Evolutionary conservation across 2,329 filamentous ascomycete species (phyloP).

Genomic region (Macroventuria anomochaeta): DNA sequence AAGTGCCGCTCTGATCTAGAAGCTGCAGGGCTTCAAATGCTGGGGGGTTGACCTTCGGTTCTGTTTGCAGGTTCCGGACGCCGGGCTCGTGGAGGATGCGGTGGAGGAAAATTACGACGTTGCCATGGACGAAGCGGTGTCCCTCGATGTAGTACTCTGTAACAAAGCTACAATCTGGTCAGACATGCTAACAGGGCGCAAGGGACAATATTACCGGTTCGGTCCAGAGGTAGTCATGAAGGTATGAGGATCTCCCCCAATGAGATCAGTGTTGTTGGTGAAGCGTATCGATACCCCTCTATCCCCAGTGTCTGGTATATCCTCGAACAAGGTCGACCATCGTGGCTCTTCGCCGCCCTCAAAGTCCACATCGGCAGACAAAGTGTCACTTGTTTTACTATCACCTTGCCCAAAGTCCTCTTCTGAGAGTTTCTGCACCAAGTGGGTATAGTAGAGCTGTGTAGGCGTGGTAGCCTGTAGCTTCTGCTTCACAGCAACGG

Average conservation of each 20-base stretch:
- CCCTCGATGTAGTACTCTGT: conserved; percentile 65
- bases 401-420: conserved; percentile 42
- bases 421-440: conserved; percentile 53
- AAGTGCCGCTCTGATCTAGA: conserved; percentile 63
- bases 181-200: conserved; percentile 20
- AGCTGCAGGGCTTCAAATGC: conserved; percentile 55
- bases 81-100: conserved; percentile 59
- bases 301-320: conserved; percentile 57
- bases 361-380: conserved; percentile 33
- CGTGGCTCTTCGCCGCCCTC: conserved; percentile 33
- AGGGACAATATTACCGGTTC: conserved; percentile 55
- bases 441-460: conserved; percentile 61
- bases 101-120: conserved; percentile 63
- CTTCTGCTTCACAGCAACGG: conserved; percentile 41
- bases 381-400: conserved; percentile 16
- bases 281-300: conserved; percentile 61
- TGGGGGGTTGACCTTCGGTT: conserved; percentile 50
- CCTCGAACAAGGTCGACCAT: conserved; percentile 51
- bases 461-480: conserved; percentile 52
- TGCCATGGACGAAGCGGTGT: conserved; percentile 63
- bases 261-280: conserved; percentile 57
- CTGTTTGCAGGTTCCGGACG: conserved; percentile 40
- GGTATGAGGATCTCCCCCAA: conserved; percentile 57
- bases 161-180: conserved; percentile 55
- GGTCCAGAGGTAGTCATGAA: conserved; percentile 60